Base-by-base conservation (phyloP, 2,329 filamentous ascomycete genomes). In the Fusarium hostae region DNA sequence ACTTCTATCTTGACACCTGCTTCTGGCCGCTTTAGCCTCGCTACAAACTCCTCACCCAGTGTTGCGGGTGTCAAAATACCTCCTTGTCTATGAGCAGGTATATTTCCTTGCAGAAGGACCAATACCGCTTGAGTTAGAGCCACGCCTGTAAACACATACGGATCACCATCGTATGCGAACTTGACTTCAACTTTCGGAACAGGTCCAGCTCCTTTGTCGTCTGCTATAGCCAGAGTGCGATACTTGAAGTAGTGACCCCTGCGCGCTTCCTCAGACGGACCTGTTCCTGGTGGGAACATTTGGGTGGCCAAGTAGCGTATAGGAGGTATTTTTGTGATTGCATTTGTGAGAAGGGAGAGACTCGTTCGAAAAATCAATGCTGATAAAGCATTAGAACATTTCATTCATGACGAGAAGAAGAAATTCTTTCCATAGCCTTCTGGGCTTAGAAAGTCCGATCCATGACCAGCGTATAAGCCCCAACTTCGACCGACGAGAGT, bases 11-110 rank as follows among this genome's bases (percentile, higher is more conserved):
- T 64, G 8, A 69, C 40, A 1, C 51, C 70, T 15, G 54, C 45
- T n/a, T 48, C 41, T 15, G 59, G 56, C n/a, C 26, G 37, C 39
- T 44, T 67, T 28, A 74, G n/a, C 39, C 67, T 70, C 18, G 62
- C 48, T 10, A 45, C 66, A 30, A 62, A 63, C 56, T 59, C 45
- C 13, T 72, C 59, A 9, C 73, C 71, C 40, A 75, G 34, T 26
- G 66, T 40, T n/a, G 73, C 71, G 7, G 71, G 54, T 40, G 73
- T 75, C 45, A 72, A 35, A 35, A 75, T 63, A 9, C 73, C 73
- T 50, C 71, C 65, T 12, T 51, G 52, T 20, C 51, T 63, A 15
- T 72, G 73, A 18, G 52, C 63, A 18, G 59, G 51, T 5, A 60
- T 65, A 6, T 54, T 45, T 6, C 41, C 70, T 34, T 72, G 55